Conservation (phyloP, 2,329 filamentous ascomycete species). For the Cercospora zeae-maydis region DNA sequence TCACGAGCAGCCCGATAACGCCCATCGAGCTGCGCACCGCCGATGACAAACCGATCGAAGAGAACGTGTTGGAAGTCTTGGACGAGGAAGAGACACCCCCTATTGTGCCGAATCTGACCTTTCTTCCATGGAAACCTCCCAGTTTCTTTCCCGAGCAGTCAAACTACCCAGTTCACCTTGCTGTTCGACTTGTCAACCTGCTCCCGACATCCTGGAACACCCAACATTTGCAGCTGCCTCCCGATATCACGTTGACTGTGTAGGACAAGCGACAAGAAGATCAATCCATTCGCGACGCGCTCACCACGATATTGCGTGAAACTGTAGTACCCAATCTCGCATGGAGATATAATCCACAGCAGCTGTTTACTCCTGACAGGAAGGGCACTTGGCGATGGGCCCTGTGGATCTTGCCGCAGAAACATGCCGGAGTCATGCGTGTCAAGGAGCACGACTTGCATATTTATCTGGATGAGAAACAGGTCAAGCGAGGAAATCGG, state of each 20-base stretch:
- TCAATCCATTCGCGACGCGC: not conserved
- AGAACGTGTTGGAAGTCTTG: not conserved
- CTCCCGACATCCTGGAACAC: not conserved
- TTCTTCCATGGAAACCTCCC: not conserved
- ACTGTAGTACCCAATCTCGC: not conserved
- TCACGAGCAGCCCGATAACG: not conserved
- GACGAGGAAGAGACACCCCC: not conserved
- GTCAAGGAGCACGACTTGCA: not conserved
- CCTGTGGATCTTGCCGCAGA: not conserved
- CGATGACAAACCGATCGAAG: not conserved
- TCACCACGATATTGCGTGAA: not conserved
- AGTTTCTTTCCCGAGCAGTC: not conserved
- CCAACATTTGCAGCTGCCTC: not conserved
- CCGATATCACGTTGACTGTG: not conserved
- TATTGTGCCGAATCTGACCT: not conserved
- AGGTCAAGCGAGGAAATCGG: not conserved
- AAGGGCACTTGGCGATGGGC: not conserved
- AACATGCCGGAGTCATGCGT: not conserved
- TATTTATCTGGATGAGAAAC: not conserved
- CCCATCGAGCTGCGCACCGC: not conserved
- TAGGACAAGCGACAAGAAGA: not conserved
- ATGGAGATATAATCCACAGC: not conserved
- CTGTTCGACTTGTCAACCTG: not conserved
- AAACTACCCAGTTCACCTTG: not conserved
- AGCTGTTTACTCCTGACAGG: not conserved